Conservation (phyloP, 768 basidiomycete species). For the Amylocystis lapponica region DNA sequence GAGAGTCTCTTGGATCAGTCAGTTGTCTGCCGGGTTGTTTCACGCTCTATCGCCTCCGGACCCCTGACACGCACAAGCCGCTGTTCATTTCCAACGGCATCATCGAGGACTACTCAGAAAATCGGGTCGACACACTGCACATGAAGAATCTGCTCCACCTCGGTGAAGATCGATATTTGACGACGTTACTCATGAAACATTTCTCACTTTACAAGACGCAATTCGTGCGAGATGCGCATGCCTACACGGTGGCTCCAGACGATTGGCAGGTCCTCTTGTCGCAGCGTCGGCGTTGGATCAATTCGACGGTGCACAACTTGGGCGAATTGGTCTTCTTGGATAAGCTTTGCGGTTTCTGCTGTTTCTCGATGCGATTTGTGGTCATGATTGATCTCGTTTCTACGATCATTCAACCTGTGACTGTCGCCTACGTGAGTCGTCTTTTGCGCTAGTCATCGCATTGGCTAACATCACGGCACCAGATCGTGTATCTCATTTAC, state of each 20-base stretch:
- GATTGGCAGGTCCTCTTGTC: slow-evolving; percentile 92
- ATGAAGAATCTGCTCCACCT: slow-evolving; percentile 98
- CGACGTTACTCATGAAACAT: slow-evolving; percentile 91
- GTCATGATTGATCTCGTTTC: slow-evolving; percentile 96
- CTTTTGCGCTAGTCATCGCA: background rate
- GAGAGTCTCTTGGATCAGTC: slow-evolving; percentile 96
- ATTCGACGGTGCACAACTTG: slow-evolving; percentile 97
- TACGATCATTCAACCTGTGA: slow-evolving; percentile 79
- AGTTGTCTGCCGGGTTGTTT: slow-evolving; percentile 99
- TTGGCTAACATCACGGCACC: slow-evolving; percentile 15
- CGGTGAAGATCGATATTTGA: slow-evolving; percentile 98
- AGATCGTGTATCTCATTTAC: slow-evolving; percentile 89
- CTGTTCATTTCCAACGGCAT: slow-evolving; percentile 88
- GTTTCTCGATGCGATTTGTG: slow-evolving; percentile 98
- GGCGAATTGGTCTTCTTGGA: slow-evolving; percentile 90
- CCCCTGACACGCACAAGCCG: slow-evolving; percentile 93
- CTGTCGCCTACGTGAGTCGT: slow-evolving; percentile 79
- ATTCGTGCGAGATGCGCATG: slow-evolving; percentile 91
- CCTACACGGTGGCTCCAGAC: slow-evolving; percentile 92
- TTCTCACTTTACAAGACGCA: slow-evolving; percentile 94
- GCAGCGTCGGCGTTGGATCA: slow-evolving; percentile 99
- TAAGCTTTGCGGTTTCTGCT: slow-evolving; percentile 93
- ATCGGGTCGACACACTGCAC: slow-evolving; percentile 93
- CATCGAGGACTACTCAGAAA: slow-evolving; percentile 90
- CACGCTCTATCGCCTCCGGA: slow-evolving; percentile 92